phyloP scores from a whole-genome alignment of 2,329 filamentous ascomycete genomes.

The Metarhizium rileyi region DNA sequence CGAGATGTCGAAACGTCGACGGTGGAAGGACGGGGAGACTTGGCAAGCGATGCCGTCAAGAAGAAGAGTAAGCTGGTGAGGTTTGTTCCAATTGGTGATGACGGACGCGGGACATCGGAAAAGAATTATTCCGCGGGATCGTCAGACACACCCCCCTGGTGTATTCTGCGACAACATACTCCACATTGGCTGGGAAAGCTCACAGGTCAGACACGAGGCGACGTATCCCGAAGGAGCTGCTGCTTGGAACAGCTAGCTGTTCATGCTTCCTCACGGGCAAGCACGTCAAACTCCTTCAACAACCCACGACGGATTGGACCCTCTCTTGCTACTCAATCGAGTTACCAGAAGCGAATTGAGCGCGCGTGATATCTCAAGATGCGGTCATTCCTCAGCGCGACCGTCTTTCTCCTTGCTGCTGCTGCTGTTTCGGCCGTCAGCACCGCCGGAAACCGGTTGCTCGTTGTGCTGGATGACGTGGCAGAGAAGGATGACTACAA shows the following conservation, averaged over 20 bases:
- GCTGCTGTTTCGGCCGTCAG: constrained; percentile 67
- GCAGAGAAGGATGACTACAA: constrained; percentile 75
- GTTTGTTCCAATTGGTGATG: background rate
- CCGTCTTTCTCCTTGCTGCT: constrained; percentile 56
- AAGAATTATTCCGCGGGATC: constrained; percentile 1
- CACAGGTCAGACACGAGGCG: constrained; percentile 17
- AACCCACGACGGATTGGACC: background rate
- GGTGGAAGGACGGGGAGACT: background rate
- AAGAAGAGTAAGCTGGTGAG: background rate
- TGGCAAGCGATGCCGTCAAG: background rate
- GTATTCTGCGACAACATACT: background rate
- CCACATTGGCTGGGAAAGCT: constrained; percentile 6
- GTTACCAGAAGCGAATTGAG: background rate
- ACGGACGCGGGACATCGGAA: background rate
- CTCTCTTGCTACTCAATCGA: background rate
- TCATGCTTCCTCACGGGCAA: background rate
- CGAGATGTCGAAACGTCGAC: background rate
- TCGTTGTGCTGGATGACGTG: constrained; percentile 79
- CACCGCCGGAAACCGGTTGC: constrained; percentile 65
- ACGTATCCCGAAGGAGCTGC: constrained; percentile 22
- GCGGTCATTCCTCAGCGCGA: constrained; percentile 64
- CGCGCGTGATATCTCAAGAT: constrained; percentile 33
- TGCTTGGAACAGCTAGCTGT: constrained; percentile 8
- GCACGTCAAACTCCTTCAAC: background rate
- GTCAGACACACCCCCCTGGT: background rate